Percentiles rank a stretch among this genome's conserved stretches.
phyloP scores from a whole-genome alignment of 495 filamentous ascomycete species.

The Talaromyces ruber region DNA sequence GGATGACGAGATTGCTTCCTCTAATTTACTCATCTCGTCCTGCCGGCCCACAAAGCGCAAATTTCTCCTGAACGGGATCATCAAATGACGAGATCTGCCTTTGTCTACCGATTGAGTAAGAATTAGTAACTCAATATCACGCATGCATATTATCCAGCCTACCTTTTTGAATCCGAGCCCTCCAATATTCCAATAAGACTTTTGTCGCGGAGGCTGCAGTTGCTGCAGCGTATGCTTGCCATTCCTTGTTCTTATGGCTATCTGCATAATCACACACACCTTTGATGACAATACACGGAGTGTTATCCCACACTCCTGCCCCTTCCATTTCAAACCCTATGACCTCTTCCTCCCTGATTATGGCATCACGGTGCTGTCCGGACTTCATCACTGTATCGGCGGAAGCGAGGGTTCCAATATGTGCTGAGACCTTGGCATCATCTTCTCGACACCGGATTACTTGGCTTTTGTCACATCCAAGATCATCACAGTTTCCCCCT shows the following conservation, averaged over 20 bases:
- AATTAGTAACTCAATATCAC: too few relatives aligned
- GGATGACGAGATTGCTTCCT: conserved; percentile 9
- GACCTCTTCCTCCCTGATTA: conserved; percentile 11
- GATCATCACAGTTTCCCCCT: neutral
- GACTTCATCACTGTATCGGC: conserved; percentile 22
- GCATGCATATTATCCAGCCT: neutral
- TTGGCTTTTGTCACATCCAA: conserved; percentile 5
- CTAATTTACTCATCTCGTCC: neutral
- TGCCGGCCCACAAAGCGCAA: neutral
- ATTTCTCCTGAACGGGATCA: conserved; percentile 3
- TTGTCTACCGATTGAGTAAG: neutral
- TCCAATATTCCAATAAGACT: conserved; percentile 10
- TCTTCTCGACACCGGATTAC: neutral
- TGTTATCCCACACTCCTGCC: conserved; percentile 27
- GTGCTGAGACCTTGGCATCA: conserved; percentile 1
- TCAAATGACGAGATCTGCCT: neutral
- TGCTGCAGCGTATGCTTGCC: conserved; percentile 30
- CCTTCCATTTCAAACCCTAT: conserved; percentile 39
- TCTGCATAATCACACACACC: conserved; percentile 32
- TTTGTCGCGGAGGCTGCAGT: conserved; percentile 19
- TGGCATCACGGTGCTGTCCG: conserved; percentile 14
- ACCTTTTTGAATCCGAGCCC: neutral
- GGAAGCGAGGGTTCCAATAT: conserved; percentile 14
- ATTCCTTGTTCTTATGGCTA: conserved; percentile 32
- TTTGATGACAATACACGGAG: conserved; percentile 29